Evolutionary conservation across 2,329 filamentous ascomycete species (phyloP), one percentile per base, ranked within the genome.

Genomic region (Sarocladium strictum): DNA sequence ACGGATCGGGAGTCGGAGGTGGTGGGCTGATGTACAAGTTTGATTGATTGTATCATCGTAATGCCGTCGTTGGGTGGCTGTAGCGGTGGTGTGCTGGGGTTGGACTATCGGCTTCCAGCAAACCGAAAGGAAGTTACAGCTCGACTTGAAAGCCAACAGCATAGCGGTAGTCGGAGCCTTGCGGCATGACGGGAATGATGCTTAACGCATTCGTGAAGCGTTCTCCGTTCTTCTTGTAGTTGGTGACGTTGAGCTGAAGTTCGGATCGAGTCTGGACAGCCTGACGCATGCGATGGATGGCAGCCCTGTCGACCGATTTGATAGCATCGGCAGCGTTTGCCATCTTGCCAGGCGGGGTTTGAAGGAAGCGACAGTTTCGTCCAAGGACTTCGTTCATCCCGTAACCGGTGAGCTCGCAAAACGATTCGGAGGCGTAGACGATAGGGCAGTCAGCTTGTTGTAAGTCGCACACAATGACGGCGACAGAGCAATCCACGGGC

Each of bases 131-230:
- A 38, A 65, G 10, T 9, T 64, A 83, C 45, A 85, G 68, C 70
- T 89, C 88, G 26, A 89, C 86, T 66, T 91, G 84, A 63, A 96
- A 92, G 3, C 90, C 90, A 24, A 96, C 85, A 52, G 86, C 90
- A 64, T 88, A 92, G 57, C 84, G 84, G 57, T 83, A 81, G 11
- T 81, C 78, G 14, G 79, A 74, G 1, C 79, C 77, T 38, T 89
- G 82, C 78, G 84, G 87, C 2, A 75, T 73, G 32, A 96, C 83
- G 0, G 90, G 90, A 53, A 96, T 88, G 76, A 95, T 90, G n/a
- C 87, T 90, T 53, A 96, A 75, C 12, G 92, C 66, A 61, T 96
- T 96, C 75, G 86, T 86, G 64, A 96, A 96, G 0, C 78, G 78
- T 61, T 89, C 80, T 0, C 91, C 90, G 52, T 88, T 85, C 70